These are phyloP conservation scores for Cinnamomum micranthum DNA, from an alignment of 164 flowering plant genomes.

Conservation along the genomic window DNA sequence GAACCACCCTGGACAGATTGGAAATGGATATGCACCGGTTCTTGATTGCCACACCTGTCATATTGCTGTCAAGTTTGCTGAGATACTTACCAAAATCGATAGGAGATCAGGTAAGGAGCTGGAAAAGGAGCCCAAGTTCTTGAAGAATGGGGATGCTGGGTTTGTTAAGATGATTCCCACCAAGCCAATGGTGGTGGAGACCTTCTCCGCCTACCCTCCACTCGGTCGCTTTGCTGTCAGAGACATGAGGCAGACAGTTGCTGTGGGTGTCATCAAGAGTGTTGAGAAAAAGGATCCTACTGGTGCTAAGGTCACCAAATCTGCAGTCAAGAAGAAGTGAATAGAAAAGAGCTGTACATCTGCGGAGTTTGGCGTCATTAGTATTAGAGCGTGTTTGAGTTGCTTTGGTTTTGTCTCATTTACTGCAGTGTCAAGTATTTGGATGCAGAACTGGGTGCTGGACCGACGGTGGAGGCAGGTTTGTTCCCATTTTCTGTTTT, in stretches of 20 bases:
- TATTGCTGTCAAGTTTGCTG: slow-evolving; percentile 29
- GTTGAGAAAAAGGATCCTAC: slow-evolving; percentile 24
- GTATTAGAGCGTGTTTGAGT: not conserved
- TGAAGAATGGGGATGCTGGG: slow-evolving; percentile 23
- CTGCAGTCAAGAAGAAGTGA: slow-evolving; percentile 27
- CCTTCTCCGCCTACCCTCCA: slow-evolving; percentile 22
- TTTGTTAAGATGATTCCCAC: slow-evolving; percentile 20
- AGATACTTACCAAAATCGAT: slow-evolving; percentile 28
- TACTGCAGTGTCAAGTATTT: not conserved
- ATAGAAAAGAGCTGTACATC: not conserved
- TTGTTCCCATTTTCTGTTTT: no score
- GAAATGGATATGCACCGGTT: slow-evolving; percentile 24
- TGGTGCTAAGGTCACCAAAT: slow-evolving; percentile 26
- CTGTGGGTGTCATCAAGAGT: slow-evolving; percentile 19
- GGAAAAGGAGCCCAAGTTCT: slow-evolving; percentile 26
- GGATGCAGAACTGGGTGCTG: slow-evolving; percentile 12
- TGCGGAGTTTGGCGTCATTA: not conserved
- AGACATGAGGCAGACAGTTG: slow-evolving; percentile 25
- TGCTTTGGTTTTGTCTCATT: not conserved
- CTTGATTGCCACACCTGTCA: slow-evolving; percentile 28
- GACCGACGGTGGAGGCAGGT: slow-evolving; percentile 12
- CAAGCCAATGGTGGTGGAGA: slow-evolving; percentile 22
- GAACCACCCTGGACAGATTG: slow-evolving; percentile 34
- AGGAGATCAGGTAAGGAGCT: slow-evolving; percentile 28
- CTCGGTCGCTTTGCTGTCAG: slow-evolving; percentile 23